phyloP scores from a whole-genome alignment of 2,329 filamentous ascomycete genomes.

The Xylariomycetidae sp. region DNA sequence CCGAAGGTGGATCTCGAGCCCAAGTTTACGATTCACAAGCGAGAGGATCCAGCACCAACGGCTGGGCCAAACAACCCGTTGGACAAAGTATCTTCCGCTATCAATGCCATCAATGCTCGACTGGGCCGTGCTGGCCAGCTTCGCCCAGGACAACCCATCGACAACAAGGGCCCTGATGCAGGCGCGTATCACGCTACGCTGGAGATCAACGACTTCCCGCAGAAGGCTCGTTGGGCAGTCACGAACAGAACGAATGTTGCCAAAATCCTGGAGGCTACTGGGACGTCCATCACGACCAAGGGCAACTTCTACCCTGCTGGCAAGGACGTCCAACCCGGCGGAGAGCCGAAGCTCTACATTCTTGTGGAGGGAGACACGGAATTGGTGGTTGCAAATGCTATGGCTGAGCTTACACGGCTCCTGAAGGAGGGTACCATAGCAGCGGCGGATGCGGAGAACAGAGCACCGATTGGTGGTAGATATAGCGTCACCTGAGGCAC shows the following conservation, averaged over 20 bases:
- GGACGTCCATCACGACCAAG: constrained; percentile 95
- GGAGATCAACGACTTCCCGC: constrained; percentile 98
- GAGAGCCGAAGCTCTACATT: constrained; percentile 93
- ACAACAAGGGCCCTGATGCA: constrained; percentile 97
- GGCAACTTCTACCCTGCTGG: constrained; percentile 81
- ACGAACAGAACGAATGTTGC: constrained; percentile 98
- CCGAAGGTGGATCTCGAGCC: constrained; percentile 40
- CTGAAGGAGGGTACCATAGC: constrained; percentile 87
- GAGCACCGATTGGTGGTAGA: constrained; percentile 71
- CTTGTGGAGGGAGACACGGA: constrained; percentile 97
- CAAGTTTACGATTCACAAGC: constrained; percentile 68
- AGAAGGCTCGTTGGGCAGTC: constrained; percentile 97
- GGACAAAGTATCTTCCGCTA: constrained; percentile 84
- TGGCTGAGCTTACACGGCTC: constrained; percentile 82
- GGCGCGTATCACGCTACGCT: constrained; percentile 94
- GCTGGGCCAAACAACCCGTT: constrained; percentile 57
- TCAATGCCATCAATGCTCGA: constrained; percentile 84
- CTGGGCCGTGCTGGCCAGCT: constrained; percentile 85
- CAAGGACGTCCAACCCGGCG: constrained; percentile 69
- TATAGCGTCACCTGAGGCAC: constrained; percentile 78
- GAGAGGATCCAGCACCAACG: constrained; percentile 47
- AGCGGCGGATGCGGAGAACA: constrained; percentile 77
- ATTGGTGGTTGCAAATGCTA: constrained; percentile 80
- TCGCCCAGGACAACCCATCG: constrained; percentile 86
- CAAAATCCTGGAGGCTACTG: constrained; percentile 92